These are phyloP conservation scores for Syzygium jambos DNA, from an alignment of 345 rosid species.

Conservation along the genomic window DNA sequence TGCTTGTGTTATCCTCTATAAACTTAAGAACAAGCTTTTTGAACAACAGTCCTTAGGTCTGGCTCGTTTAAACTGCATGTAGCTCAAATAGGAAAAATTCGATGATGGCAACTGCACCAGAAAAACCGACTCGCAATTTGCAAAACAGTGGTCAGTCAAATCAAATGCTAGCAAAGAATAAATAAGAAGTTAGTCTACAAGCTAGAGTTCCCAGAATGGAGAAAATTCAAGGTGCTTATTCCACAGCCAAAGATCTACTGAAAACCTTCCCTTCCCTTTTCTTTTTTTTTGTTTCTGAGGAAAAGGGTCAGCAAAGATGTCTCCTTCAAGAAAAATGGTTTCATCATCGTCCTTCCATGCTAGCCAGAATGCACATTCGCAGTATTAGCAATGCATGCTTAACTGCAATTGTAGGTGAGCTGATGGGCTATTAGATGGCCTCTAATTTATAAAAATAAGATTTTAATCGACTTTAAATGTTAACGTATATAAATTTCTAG, in stretches of 20 bases:
- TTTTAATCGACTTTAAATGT: neutral
- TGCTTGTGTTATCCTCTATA: constrained; percentile 35
- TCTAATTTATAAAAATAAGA: neutral
- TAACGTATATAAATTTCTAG: neutral
- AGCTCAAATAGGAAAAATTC: constrained; percentile 77
- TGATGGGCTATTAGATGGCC: neutral
- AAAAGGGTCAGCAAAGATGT: no score
- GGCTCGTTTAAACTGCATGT: constrained; percentile 68
- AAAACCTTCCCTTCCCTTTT: neutral
- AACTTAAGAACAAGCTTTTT: constrained; percentile 63
- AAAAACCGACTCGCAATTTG: neutral
- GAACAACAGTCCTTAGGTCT: constrained; percentile 46
- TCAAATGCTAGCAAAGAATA: neutral
- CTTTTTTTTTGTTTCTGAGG: no score
- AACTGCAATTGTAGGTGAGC: neutral
- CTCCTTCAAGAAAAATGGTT: neutral
- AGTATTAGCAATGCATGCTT: neutral
- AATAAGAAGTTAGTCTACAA: neutral
- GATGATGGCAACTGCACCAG: constrained; percentile 77
- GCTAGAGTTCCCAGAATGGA: neutral
- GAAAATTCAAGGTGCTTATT: neutral
- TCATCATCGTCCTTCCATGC: neutral
- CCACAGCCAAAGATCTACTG: neutral
- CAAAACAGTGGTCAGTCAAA: neutral
- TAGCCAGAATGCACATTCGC: neutral